phyloP scores from a whole-genome alignment of 2,329 filamentous ascomycete species.

The Zalaria sp. region DNA sequence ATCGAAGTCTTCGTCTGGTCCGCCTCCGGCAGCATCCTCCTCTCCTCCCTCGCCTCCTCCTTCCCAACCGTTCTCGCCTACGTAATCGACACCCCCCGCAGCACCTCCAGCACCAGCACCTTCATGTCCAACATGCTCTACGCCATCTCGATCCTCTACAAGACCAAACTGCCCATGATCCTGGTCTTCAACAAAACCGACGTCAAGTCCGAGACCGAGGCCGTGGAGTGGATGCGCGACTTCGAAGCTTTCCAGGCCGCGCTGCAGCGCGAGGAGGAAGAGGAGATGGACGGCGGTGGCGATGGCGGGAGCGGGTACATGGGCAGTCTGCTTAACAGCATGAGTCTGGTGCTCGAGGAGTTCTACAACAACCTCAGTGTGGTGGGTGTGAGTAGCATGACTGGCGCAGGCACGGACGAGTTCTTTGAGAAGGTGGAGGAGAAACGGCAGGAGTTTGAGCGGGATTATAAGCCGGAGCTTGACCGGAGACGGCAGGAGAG shows the following conservation, averaged over 20 bases:
- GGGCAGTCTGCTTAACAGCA: conserved; percentile 88
- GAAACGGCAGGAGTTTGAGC: conserved; percentile 77
- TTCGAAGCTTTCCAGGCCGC: conserved; percentile 92
- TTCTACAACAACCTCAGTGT: conserved; percentile 92
- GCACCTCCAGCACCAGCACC: conserved; percentile 81
- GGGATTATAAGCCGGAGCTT: conserved; percentile 84
- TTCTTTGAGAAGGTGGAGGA: conserved; percentile 83
- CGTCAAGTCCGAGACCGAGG: conserved; percentile 76
- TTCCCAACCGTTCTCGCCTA: conserved; percentile 97
- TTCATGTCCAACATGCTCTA: conserved; percentile 99
- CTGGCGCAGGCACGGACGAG: conserved; percentile 78
- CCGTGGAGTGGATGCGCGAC: conserved; percentile 98
- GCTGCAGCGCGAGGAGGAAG: conserved; percentile 63
- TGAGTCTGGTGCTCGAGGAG: conserved; percentile 94
- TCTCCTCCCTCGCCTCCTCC: conserved; percentile 81
- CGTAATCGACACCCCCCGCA: conserved; percentile 85
- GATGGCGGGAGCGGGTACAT: conserved; percentile 83
- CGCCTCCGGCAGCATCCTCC: conserved; percentile 81
- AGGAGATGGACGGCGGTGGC: conserved; percentile 53
- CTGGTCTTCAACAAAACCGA: conserved; percentile 99
- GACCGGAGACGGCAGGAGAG: conserved; percentile 63
- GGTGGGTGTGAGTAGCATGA: conserved; percentile 85
- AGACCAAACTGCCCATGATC: conserved; percentile 97
- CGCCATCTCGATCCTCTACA: conserved; percentile 96
- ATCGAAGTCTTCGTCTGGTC: conserved; percentile 99